Evolutionary conservation across 495 filamentous ascomycete genomes (phyloP).

Genomic region (Penicillium silybi): DNA sequence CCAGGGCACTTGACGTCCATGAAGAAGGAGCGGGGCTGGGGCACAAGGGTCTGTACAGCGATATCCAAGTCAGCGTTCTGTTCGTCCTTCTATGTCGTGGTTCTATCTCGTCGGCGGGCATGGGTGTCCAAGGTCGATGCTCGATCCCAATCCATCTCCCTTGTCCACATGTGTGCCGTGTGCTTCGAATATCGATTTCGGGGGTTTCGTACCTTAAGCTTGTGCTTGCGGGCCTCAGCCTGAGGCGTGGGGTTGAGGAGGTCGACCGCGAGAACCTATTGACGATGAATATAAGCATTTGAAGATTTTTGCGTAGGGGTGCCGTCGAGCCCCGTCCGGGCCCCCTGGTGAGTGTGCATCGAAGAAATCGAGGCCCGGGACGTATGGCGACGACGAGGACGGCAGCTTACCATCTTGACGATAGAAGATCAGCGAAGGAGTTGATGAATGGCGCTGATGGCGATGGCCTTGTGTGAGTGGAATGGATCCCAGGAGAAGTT

Average conservation of each 20-base stretch:
- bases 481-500: constrained; percentile 37
- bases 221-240: constrained; percentile 97
- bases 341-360: neutral
- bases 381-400: constrained; percentile 6
- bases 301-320: neutral
- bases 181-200: constrained; percentile 3
- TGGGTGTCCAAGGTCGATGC: neutral
- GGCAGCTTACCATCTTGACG: constrained; percentile 48
- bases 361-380: constrained; percentile 2
- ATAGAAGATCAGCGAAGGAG: constrained; percentile 45
- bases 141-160: constrained; percentile 7
- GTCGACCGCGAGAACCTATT: constrained; percentile 99
- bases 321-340: neutral
- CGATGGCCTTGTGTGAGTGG: constrained; percentile 44
- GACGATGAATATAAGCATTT: constrained; percentile 18
- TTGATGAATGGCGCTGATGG: constrained; percentile 49
- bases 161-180: constrained; percentile 6
- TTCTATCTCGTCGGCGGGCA: neutral
- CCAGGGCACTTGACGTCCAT: constrained; percentile 99
- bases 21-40: constrained; percentile 96
- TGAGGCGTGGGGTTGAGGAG: constrained; percentile 96
- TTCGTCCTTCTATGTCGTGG: neutral
- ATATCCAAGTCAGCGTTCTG: constrained; percentile 13
- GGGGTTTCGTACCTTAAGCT: constrained; percentile 82
- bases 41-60: constrained; percentile 73